Evolutionary conservation across 768 basidiomycete genomes (phyloP), one percentile per base, ranked within the genome.

Genomic region (Zangia roseola): DNA sequence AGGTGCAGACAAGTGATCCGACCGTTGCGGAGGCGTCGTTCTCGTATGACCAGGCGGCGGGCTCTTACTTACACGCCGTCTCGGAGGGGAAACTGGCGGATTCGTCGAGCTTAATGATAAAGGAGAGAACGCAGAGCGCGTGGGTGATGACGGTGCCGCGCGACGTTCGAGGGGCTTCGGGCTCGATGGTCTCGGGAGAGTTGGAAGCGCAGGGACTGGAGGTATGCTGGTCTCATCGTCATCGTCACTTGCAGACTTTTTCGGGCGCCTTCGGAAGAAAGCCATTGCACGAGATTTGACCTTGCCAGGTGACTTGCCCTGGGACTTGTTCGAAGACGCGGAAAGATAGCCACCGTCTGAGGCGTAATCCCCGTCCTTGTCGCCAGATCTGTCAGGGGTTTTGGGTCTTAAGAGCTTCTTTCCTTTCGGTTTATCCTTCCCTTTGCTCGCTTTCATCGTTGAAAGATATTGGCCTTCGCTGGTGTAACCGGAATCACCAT

Each of bases 401-500:
- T 58, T 49, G 26, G 55, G 40, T 43, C 57, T 65, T 10, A 31
- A 46, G 14, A 36, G 42, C 47, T 62, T 67, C 38, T 40, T 54
- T 3, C 34, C 26, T 33, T 56, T 67, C 10, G 39, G 8, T 43
- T 67, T 69, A 26, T 52, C 53, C 31, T 53, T 57, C 6, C 42
- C 44, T 36, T 59, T 67, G 24, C 37, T 20, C 17, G 26, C 14
- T 23, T 58, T 61, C 9, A 58, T 55, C 35, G 61, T 60, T 35
- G 63, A 55, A 33, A 68, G 63, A 46, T 69, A 63, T 40, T 67
- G 68, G 0, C 66, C 68, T 51, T 67, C 66, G 39, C 66, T 67
- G 24, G 53, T 35, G 43, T 67, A 67, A 2, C 63, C 68, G 0
- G 39, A 26, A 43, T 69, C 66, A 17, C 50, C 28, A 23, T 44